phyloP scores from a whole-genome alignment of 2,329 filamentous ascomycete genomes.

The Trichoderma endophyticum region DNA sequence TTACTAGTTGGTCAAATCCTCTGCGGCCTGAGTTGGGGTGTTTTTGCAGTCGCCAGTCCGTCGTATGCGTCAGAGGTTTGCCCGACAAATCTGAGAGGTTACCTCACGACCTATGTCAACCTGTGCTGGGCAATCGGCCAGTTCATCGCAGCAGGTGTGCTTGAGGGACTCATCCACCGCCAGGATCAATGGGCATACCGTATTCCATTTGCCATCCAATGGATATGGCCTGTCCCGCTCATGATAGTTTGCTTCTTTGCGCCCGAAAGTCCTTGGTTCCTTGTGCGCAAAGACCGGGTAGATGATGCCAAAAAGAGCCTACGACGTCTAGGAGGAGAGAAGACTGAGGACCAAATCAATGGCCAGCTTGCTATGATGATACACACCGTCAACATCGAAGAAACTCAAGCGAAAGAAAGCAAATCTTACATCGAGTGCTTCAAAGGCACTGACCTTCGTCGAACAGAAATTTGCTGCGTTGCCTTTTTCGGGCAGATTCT shows the following conservation, averaged over 20 bases:
- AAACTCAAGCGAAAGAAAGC: constrained; percentile 34
- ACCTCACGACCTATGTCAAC: constrained; percentile 45
- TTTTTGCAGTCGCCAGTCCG: constrained; percentile 45
- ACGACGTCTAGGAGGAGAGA: constrained; percentile 28
- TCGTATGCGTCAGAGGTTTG: constrained; percentile 47
- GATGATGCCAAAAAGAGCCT: constrained; percentile 27
- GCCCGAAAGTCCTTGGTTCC: constrained; percentile 36
- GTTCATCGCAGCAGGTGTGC: constrained; percentile 38
- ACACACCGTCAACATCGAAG: constrained; percentile 42
- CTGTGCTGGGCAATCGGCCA: constrained; percentile 48
- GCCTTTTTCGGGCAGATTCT: constrained; percentile 9
- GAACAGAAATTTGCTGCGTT: constrained; percentile 49
- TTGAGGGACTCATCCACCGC: constrained; percentile 28
- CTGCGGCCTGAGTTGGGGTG: constrained; percentile 45
- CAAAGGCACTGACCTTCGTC: constrained; percentile 41
- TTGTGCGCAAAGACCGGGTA: constrained; percentile 37
- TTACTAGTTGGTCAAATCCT: constrained; percentile 44
- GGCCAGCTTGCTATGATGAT: constrained; percentile 39
- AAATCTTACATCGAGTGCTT: constrained; percentile 45
- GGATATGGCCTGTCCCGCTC: constrained; percentile 24
- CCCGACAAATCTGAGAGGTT: constrained; percentile 39
- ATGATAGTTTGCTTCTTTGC: constrained; percentile 27
- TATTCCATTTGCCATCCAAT: constrained; percentile 32
- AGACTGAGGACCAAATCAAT: constrained; percentile 4
- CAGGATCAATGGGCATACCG: constrained; percentile 43